Evolutionary conservation across 106 monocot species (phyloP).

Genomic region (Narthecium ossifragum): DNA sequence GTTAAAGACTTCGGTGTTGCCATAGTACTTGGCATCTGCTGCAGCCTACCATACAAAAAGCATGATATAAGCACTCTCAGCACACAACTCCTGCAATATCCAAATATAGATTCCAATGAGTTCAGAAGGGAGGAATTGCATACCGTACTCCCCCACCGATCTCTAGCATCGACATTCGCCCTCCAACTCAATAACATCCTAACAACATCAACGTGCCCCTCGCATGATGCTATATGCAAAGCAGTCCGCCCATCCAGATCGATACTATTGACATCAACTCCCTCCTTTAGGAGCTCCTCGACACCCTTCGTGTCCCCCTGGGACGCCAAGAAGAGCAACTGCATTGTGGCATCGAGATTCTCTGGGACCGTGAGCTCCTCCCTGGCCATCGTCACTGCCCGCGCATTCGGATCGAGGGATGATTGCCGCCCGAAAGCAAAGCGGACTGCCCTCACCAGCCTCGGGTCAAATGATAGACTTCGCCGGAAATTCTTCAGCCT

Average conservation of each 20-base stretch:
- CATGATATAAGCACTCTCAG: neutral
- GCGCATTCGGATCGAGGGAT: conserved; percentile 43
- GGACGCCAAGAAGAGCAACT: conserved; percentile 71
- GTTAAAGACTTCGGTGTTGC: conserved; percentile 52
- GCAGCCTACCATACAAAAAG: conserved; percentile 41
- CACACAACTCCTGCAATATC: no score
- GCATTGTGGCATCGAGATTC: conserved; percentile 74
- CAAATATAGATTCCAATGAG: neutral
- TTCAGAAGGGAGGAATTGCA: neutral
- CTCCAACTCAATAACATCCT: conserved; percentile 51
- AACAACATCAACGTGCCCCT: conserved; percentile 65
- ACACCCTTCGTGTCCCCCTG: conserved; percentile 56
- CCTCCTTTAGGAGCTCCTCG: conserved; percentile 45
- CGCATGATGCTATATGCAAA: conserved; percentile 80
- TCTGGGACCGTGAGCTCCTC: conserved; percentile 59
- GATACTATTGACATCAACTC: conserved; percentile 76
- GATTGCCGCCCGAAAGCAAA: conserved; percentile 52
- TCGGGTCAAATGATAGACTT: neutral
- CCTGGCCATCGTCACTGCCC: conserved; percentile 3
- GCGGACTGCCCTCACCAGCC: conserved; percentile 8
- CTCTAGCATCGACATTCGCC: conserved; percentile 77
- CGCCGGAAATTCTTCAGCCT: no score
- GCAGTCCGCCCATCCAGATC: conserved; percentile 88
- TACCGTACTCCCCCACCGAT: conserved; percentile 95
- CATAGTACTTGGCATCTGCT: conserved; percentile 79